Conservation (phyloP, 176 grass and related monocot genomes). For the Bromus sterilis region DNA sequence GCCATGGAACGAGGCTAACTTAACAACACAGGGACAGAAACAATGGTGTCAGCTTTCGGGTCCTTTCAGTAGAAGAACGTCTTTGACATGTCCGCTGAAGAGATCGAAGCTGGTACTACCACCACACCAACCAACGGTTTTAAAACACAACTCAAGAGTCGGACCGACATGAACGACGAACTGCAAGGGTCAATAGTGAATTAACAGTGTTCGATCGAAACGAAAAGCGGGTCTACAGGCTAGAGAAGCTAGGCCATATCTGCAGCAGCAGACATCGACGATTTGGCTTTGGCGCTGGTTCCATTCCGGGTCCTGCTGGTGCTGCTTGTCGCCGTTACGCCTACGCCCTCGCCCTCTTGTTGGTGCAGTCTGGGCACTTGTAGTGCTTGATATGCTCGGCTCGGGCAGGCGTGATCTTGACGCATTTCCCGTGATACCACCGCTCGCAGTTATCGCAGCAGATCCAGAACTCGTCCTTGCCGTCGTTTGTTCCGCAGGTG, state of each 20-base stretch:
- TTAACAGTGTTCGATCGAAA: slow-evolving; percentile 23
- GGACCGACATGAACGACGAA: slow-evolving; percentile 28
- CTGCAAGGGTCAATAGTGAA: slow-evolving; percentile 23
- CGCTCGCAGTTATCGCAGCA: slow-evolving; percentile 81
- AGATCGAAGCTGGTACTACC: slow-evolving; percentile 12
- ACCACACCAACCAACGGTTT: slow-evolving; percentile 34
- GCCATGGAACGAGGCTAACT: not conserved
- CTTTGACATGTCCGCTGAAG: slow-evolving; percentile 30
- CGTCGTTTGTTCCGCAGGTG: slow-evolving; percentile 70
- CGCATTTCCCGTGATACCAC: slow-evolving; percentile 95
- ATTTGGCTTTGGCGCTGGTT: not conserved
- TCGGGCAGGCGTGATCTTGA: slow-evolving; percentile 82
- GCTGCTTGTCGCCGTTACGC: slow-evolving; percentile 8
- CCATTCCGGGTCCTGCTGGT: not conserved
- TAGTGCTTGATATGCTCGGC: slow-evolving; percentile 98
- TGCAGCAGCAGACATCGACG: slow-evolving; percentile 2
- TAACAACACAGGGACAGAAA: not conserved
- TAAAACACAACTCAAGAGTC: slow-evolving; percentile 25
- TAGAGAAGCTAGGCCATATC: slow-evolving; percentile 47
- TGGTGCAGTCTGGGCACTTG: slow-evolving; percentile 85
- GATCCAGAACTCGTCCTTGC: slow-evolving; percentile 91
- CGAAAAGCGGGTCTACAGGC: slow-evolving; percentile 44
- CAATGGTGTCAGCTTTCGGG: slow-evolving; percentile 34
- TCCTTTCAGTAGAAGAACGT: slow-evolving; percentile 2
- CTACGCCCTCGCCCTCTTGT: slow-evolving; percentile 63